phyloP scores from a whole-genome alignment of 495 filamentous ascomycete species.

The Bacidia gigantensis region DNA sequence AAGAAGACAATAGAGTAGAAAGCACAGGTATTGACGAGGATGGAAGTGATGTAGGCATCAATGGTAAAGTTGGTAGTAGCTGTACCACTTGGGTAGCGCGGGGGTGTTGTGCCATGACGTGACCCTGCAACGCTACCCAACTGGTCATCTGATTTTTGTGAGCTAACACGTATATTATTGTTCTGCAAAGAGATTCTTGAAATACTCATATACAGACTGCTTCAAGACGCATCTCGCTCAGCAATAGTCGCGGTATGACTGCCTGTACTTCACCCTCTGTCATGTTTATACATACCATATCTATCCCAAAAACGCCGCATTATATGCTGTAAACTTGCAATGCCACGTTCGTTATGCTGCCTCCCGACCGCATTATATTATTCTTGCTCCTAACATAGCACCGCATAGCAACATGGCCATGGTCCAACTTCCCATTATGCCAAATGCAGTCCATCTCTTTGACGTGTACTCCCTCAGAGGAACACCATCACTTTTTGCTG shows the following conservation, averaged over 20 bases:
- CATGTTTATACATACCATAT: neutral
- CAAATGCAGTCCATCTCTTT: constrained; percentile 2
- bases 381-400: neutral
- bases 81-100: neutral
- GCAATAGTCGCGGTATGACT: neutral
- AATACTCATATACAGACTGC: neutral
- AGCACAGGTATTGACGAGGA: neutral
- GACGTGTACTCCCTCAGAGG: neutral
- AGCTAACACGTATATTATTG: neutral
- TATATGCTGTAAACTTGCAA: neutral
- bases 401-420: neutral
- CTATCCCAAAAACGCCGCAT: neutral
- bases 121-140: neutral
- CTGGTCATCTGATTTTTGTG: neutral
- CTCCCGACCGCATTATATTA: neutral
- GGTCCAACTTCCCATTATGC: constrained; percentile 2
- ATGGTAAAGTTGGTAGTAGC: neutral
- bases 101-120: neutral
- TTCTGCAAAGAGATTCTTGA: neutral
- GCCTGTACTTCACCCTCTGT: neutral
- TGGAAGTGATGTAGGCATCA: neutral
- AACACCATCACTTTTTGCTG: constrained; percentile 12
- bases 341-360: neutral
- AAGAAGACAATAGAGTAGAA: neutral
- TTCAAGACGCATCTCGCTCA: neutral